Base-by-base conservation (phyloP, 805 yeast genomes). In the Metschnikowia reukaufii region DNA sequence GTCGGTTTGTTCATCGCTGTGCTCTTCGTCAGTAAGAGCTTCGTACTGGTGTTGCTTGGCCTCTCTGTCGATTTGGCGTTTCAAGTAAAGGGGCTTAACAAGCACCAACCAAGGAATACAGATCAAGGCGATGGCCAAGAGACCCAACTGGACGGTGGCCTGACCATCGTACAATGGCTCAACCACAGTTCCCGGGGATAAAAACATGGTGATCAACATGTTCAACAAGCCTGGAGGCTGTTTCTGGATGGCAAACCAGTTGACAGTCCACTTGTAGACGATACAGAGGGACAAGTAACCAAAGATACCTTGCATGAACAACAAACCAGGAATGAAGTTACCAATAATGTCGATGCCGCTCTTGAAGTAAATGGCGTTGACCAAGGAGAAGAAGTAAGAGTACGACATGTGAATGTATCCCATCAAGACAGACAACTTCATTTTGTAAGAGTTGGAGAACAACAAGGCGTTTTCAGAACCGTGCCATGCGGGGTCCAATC, bases 401-500 rank as follows among this genome's bases (percentile, higher is more conserved):
- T 92, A 94, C 10, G 91, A 72, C 99, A 94, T 94, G 70, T 94
- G 99, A 39, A 79, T 68, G 68, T 85, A 92, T 4, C 99, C 99
- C 91, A 94, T 86, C 56, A 94, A 75, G 47, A 94, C 85, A 2
- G 98, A 90, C 51, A 94, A 75, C 67, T 94, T 94, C 99, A 94
- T 94, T 76, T 94, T 94, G 73, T 88, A 94, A 2, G 98, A 91
- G 72, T 94, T 94, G 42, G 96, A 81, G 70, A 94, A 94, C 48
- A 95, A 69, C 59, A 94, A 76, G 42, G 84, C 83, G 70, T 94
- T 94, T 57, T 94, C 99, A 34, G 98, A 79, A 15, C 97, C 97
- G 67, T 94, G 99, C 99, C 99, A 94, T 9, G 85, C 87, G 54
- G 85, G 87, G 68, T 94, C 99, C 43, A 94, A 68, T 43, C 99